A percentile compares a stretch with the other conserved stretches of the same genome.
Evolutionary conservation across 108 stramenopile species (phyloP).

Genomic region (Cylindrotheca closterium): DNA sequence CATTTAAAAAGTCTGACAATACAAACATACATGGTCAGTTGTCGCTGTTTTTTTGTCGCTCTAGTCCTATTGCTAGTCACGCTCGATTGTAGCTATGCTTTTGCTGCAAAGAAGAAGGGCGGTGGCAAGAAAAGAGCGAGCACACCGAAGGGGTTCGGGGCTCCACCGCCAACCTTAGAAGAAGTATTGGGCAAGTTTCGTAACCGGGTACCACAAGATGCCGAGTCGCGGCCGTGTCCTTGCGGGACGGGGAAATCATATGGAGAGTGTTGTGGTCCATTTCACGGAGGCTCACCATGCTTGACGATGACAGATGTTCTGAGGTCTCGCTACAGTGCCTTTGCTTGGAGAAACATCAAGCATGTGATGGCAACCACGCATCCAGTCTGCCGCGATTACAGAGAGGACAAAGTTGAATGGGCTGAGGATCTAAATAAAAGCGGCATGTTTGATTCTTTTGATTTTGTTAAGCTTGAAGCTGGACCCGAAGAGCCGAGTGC

Average conservation of each 20-base stretch:
- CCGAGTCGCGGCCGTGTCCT: conserved; percentile 45
- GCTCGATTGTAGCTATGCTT: background rate
- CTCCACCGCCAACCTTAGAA: conserved; percentile 46
- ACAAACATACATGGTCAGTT: too few species aligned
- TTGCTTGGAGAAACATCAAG: conserved; percentile 47
- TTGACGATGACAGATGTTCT: conserved; percentile 44
- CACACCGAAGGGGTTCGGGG: conserved; percentile 60
- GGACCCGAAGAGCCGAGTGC: conserved; percentile 8
- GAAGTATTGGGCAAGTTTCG: conserved; percentile 46
- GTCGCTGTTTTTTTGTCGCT: too few species aligned
- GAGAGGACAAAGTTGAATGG: conserved; percentile 61
- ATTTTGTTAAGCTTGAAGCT: conserved; percentile 54
- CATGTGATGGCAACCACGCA: conserved; percentile 78
- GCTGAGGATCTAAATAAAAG: conserved; percentile 66
- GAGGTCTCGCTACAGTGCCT: conserved; percentile 66
- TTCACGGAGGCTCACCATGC: conserved; percentile 38
- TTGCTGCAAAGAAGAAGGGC: conserved; percentile 9
- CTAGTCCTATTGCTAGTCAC: background rate
- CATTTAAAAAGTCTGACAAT: too few species aligned
- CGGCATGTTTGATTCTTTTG: conserved; percentile 83
- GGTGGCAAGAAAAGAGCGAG: too few species aligned
- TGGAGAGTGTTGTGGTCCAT: conserved; percentile 57
- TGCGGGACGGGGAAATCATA: conserved; percentile 48
- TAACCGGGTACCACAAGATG: conserved; percentile 56
- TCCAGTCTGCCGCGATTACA: conserved; percentile 55